Evolutionary conservation across 352 stramenopile species (phyloP), one percentile per base, ranked within the genome.

Genomic region (Blastocystis sp.): DNA sequence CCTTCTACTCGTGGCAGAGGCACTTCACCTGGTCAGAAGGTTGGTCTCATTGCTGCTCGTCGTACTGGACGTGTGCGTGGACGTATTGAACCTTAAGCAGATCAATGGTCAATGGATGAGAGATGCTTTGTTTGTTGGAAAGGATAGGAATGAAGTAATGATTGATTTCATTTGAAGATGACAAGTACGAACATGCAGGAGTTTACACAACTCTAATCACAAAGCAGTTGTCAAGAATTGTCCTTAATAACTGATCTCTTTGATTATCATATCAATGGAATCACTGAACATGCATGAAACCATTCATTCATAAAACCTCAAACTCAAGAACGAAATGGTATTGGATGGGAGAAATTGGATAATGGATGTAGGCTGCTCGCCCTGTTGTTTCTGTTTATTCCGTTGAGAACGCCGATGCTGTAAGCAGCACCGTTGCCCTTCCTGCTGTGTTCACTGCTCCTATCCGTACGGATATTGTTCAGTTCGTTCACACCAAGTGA

Each of bases 401-500:
- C 75, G 81, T 93, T 61, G 92, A 93, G 85, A 66, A 71, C 42
- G 90, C 90, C 49, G 92, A 92, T 88, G 90, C 94, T 63, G 95
- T 97, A 78, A 81, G 91, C 59, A 91, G 91, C 88, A 93, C 96
- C 90, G 92, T 96, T 77, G 91, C 92, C 88, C 93, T 98, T 54
- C 95, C 95, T 42, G 92, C 91, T 69, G 95, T 98, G 88, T 97
- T 98, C 92, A 97, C 94, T 88, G 95, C 96, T 49, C 96, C 96
- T 77, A 97, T 99, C 90, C 95, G 96, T 90, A 94, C 95, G 73
- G 96, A 99, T 92, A 93, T 99, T 71, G 95, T 99, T 88, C 96
- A 97, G 89, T 98, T 98, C 89, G 96, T 99, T 59, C 96, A 98
- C 93, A 98, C 94, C 56, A 97, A 98, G 63, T 54, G 51, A 24